Percentiles rank a stretch among this genome's conserved stretches.
These are phyloP conservation scores for Mucor racemosus DNA, from an alignment of 371 early-diverging fungal species.

Conservation along the genomic window DNA sequence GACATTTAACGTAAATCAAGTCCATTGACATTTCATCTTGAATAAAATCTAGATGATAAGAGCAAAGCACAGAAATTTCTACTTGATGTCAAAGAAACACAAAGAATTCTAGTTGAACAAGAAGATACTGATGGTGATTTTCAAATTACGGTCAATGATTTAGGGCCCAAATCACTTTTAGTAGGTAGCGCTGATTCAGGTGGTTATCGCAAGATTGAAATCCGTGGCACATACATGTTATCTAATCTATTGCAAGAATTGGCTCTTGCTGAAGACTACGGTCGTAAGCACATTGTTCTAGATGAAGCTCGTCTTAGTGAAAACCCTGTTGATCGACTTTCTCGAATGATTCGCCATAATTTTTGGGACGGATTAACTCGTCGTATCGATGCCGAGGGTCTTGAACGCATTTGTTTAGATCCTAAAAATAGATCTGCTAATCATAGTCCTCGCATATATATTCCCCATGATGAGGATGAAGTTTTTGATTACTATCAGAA, in stretches of 20 bases:
- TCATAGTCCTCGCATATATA: conserved; percentile 79
- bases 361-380: conserved; percentile 94
- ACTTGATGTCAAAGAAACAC: conserved; percentile 81
- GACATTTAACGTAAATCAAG: not conserved
- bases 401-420: conserved; percentile 86
- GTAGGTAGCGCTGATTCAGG: conserved; percentile 83
- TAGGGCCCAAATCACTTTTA: conserved; percentile 84
- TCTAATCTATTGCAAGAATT: conserved; percentile 93
- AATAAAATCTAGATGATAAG: conserved; percentile 61
- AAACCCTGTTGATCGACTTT: conserved; percentile 87
- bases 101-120: conserved; percentile 78
- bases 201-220: conserved; percentile 81
- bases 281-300: conserved; percentile 77
- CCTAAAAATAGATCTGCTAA: conserved; percentile 83
- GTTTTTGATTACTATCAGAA: conserved; percentile 76
- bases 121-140: conserved; percentile 93
- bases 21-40: not conserved
- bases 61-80: conserved; percentile 70
- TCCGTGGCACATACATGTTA: conserved; percentile 91
- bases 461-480: conserved; percentile 77
- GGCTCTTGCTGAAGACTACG: conserved; percentile 83
- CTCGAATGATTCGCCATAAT: conserved; percentile 84
- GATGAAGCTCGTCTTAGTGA: conserved; percentile 84
- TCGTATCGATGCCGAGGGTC: conserved; percentile 86
- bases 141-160: conserved; percentile 90